phyloP scores from a whole-genome alignment of 768 basidiomycete genomes.

The Cystofilobasidium capitatum region DNA sequence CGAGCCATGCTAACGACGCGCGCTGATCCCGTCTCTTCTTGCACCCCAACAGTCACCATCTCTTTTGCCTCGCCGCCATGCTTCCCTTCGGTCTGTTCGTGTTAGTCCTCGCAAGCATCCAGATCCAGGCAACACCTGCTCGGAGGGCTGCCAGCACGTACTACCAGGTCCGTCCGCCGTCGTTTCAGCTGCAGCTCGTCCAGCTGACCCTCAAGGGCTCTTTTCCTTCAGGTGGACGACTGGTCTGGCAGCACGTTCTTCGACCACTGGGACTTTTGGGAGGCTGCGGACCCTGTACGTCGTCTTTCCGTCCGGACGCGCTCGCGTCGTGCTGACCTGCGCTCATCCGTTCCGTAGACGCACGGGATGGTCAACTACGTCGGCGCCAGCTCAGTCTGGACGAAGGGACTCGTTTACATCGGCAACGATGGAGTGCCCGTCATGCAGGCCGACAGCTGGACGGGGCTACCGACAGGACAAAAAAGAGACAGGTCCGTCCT shows the following conservation, averaged over 20 bases:
- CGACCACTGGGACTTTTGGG: neutral
- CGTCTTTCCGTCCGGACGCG: neutral
- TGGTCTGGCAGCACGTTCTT: neutral
- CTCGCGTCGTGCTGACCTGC: neutral
- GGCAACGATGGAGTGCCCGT: neutral
- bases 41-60: too few species aligned
- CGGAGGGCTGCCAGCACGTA: neutral
- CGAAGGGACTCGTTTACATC: constrained; percentile 3
- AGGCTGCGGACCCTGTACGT: neutral
- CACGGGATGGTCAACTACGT: constrained; percentile 18
- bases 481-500: constrained; percentile 5
- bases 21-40: too few species aligned
- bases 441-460: constrained; percentile 11
- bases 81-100: too few species aligned
- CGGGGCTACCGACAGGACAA: neutral
- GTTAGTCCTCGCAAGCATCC: too few species aligned
- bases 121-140: too few species aligned
- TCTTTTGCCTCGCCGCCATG: too few species aligned
- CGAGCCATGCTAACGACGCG: too few species aligned
- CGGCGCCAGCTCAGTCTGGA: neutral
- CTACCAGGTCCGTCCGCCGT: neutral
- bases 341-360: neutral
- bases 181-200: neutral
- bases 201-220: neutral
- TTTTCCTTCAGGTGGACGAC: neutral